These are phyloP conservation scores for Penicillium sp. DNA, from an alignment of 2,329 filamentous ascomycete genomes.

Conservation along the genomic window DNA sequence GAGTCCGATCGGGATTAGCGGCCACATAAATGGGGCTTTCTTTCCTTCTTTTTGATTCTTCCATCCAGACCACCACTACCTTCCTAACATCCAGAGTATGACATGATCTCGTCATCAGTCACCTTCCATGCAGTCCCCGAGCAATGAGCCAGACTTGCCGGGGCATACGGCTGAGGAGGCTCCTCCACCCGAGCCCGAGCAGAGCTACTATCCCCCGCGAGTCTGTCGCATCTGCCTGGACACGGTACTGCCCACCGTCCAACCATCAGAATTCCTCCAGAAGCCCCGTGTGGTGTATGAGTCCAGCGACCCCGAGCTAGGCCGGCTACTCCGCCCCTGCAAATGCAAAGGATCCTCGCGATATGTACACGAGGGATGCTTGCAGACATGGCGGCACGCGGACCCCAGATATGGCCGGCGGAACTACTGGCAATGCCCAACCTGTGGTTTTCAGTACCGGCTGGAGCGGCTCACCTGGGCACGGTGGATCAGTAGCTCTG, in stretches of 20 bases:
- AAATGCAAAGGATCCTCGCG: slow-evolving; percentile 90
- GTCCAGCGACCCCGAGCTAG: slow-evolving; percentile 71
- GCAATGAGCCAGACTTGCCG: slow-evolving; percentile 30
- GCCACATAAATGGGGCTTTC: slow-evolving; percentile 6
- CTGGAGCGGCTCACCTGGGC: slow-evolving; percentile 77
- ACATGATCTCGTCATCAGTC: not conserved
- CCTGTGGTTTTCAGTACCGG: slow-evolving; percentile 80
- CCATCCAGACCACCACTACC: not conserved
- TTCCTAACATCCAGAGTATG: not conserved
- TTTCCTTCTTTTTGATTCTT: not conserved
- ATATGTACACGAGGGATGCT: slow-evolving; percentile 91
- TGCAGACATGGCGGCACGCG: slow-evolving; percentile 78
- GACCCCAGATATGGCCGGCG: slow-evolving; percentile 64
- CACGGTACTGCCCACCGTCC: slow-evolving; percentile 62
- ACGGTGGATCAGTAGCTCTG: slow-evolving; percentile 65
- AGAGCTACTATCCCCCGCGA: slow-evolving; percentile 64
- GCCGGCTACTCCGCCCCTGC: slow-evolving; percentile 84
- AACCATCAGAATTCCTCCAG: slow-evolving; percentile 59
- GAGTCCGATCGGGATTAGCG: slow-evolving; percentile 20
- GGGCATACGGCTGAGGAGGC: slow-evolving; percentile 19
- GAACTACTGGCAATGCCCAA: slow-evolving; percentile 85
- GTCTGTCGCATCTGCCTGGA: slow-evolving; percentile 92
- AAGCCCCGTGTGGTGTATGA: slow-evolving; percentile 66
- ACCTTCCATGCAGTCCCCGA: slow-evolving; percentile 16
- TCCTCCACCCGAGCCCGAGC: slow-evolving; percentile 30